Conservation (phyloP, 257 asterid genomes). For the Haberlea rhodopensis region DNA sequence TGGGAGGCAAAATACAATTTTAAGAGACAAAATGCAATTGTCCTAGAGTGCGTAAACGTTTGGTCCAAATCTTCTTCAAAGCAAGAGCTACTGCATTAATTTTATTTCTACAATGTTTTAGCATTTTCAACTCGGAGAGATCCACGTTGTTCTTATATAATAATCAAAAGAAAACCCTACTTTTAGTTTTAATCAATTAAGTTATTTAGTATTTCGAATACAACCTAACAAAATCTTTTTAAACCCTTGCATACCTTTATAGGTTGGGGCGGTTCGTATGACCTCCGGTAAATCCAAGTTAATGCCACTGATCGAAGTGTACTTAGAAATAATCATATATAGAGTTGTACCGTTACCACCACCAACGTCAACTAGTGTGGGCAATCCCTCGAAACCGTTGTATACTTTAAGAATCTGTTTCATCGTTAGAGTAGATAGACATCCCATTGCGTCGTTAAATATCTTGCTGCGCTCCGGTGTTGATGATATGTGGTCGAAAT, state of each 20-base stretch:
- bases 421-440: constrained; percentile 27
- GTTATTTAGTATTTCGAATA: no score
- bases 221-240: no score
- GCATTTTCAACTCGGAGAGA: no score
- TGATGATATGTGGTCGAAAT: constrained; percentile 29
- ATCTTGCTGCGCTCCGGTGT: constrained; percentile 28
- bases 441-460: constrained; percentile 36
- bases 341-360: constrained; percentile 46
- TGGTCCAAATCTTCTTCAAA: no score
- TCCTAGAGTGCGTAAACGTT: no score
- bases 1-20: no score
- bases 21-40: no score
- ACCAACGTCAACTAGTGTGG: constrained; percentile 38
- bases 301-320: constrained; percentile 34
- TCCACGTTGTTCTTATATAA: no score
- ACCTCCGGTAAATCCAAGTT: constrained; percentile 47
- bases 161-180: no score
- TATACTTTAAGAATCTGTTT: constrained; percentile 30
- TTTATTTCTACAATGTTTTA: no score
- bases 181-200: no score
- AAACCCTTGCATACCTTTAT: constrained; percentile 34
- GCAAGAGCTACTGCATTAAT: no score
- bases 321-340: constrained; percentile 32
- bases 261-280: constrained; percentile 37
- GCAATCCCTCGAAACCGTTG: constrained; percentile 35